Evolutionary conservation across 257 asterid species (phyloP).

Genomic region (Solanum habrochaites): DNA sequence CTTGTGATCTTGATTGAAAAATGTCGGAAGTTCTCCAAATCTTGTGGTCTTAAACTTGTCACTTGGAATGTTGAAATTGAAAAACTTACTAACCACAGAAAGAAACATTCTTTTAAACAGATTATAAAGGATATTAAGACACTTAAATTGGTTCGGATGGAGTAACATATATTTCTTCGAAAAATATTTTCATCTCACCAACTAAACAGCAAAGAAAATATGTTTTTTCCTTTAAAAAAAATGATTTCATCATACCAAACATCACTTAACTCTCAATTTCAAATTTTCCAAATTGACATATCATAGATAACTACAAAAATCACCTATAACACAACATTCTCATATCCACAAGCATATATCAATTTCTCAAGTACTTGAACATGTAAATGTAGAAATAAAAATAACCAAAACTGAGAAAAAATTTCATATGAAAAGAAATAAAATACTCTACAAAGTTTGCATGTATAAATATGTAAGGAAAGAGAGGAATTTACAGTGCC

Average conservation of each 20-base stretch:
- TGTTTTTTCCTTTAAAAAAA: not conserved
- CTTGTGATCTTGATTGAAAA: not conserved
- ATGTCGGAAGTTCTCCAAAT: not conserved
- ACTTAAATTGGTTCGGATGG: not conserved
- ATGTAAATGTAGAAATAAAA: not conserved
- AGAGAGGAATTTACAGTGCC: not conserved
- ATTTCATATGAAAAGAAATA: not conserved
- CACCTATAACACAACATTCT: not conserved
- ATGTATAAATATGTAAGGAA: not conserved
- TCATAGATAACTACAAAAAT: not conserved
- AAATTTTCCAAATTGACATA: not conserved
- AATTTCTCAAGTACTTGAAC: not conserved
- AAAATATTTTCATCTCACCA: not conserved
- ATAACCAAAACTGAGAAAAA: not conserved
- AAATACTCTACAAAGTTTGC: not conserved
- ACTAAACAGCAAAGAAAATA: not conserved
- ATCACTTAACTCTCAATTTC: not conserved
- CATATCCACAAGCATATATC: not conserved
- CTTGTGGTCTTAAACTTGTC: not conserved
- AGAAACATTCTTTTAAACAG: too few species aligned
- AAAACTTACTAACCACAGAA: too few species aligned
- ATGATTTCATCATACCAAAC: not conserved
- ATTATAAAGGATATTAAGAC: too few species aligned
- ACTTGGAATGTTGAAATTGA: too few species aligned
- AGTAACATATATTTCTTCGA: not conserved